Evolutionary conservation across 2,329 filamentous ascomycete species (phyloP).

Genomic region (Trichoderma oligosporum): DNA sequence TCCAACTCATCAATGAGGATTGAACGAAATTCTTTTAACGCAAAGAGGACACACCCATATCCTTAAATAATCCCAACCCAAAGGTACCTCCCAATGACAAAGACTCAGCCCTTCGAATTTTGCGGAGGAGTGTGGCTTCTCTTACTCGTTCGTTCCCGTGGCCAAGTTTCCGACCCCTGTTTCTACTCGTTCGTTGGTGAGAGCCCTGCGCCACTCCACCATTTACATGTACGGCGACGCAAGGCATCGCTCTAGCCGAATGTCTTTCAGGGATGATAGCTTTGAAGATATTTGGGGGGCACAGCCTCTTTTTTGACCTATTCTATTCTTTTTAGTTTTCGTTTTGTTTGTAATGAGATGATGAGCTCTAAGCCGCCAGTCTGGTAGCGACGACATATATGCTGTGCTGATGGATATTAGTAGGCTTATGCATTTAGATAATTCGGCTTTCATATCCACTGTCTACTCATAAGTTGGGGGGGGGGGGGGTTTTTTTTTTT

Average conservation of each 20-base stretch:
- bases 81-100: background rate
- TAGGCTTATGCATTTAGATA: too few species aligned
- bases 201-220: conserved; percentile 18
- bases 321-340: too few species aligned
- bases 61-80: conserved; percentile 8
- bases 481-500: too few species aligned
- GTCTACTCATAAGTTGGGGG: too few species aligned
- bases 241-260: background rate
- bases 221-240: conserved; percentile 8
- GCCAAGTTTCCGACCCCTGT: conserved; percentile 15
- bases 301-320: background rate
- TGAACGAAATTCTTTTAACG: background rate
- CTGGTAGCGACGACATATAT: too few species aligned
- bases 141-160: conserved; percentile 6
- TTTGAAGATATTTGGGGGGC: background rate
- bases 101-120: background rate
- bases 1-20: background rate
- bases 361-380: too few species aligned
- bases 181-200: background rate
- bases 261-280: background rate
- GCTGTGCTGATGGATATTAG: too few species aligned
- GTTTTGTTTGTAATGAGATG: too few species aligned
- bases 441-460: too few species aligned
- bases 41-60: background rate
- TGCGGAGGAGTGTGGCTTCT: background rate